Evolutionary conservation across 495 filamentous ascomycete genomes (phyloP), one percentile per base, ranked within the genome.

Genomic region (Penicillium arizonense): DNA sequence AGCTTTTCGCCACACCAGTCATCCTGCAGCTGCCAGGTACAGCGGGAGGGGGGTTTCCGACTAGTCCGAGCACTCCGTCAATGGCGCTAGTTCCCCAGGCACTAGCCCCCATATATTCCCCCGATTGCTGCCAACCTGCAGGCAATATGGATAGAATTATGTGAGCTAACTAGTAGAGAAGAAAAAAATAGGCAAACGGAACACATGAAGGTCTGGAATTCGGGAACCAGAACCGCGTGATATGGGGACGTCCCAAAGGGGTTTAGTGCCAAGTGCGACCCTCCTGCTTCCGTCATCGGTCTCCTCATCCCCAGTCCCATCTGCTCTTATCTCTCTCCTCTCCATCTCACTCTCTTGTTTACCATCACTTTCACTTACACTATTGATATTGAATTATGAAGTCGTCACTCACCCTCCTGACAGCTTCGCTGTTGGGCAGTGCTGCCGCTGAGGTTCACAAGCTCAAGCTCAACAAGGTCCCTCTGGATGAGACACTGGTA

Each of bases 391-490:
- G 62, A 64, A 79, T 63, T 68, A 97, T 97, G 93, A 97, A 95
- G 83, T 80, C 83, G 83, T 80, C 83, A 61, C 73, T 85, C 73
- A 76, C 87, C 57, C 64, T 87, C 56, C 80, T 90, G 63, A 85
- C 91, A 76, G 82, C 85, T 61, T 87, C 87, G 83, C 83, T 96
- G 84, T 78, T 95, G 67, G 85, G 89, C 77, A 84, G 86, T 71
- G 86, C 87, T 61, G 80, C 87, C 67, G 91, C 88, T 53, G 89
- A 84, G 64, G 79, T 94, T 37, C 90, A 96, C 80, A 93, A 89
- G 81, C 82, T 96, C 79, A 95, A 95, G 80, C 85, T 99, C 61
- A 87, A 96, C 82, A 99, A 99, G 85, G 77, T 97, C 47, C 89
- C 95, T 54, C 79, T 97, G 35, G 79, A 87, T 20, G 89, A 97